Percentiles rank a stretch among this genome's conserved stretches.
Evolutionary conservation across 805 yeast genomes (phyloP).

Genomic region (Starmerella bombicola): DNA sequence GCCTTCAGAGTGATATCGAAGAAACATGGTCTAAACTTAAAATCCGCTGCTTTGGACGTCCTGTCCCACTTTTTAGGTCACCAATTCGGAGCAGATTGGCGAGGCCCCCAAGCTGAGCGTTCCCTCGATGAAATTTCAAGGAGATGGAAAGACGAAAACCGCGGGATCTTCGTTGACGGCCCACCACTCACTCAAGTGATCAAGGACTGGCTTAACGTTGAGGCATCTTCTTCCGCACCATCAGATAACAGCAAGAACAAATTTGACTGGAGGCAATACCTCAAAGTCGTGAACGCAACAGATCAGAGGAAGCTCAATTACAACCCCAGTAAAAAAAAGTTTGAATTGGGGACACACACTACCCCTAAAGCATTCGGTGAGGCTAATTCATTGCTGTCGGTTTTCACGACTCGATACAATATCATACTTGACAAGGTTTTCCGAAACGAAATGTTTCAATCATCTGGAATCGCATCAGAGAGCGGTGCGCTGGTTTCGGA

Average conservation of each 20-base stretch:
- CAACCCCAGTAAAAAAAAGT: conserved; percentile 41
- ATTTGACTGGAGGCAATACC: conserved; percentile 62
- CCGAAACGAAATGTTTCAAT: conserved; percentile 63
- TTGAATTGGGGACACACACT: conserved; percentile 28
- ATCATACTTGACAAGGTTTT: conserved; percentile 57
- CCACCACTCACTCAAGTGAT: conserved; percentile 52
- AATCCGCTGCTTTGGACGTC: conserved; percentile 65
- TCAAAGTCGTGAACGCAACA: conserved; percentile 49
- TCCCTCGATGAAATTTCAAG: conserved; percentile 67
- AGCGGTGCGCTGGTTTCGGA: background rate
- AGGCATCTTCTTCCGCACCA: conserved; percentile 4
- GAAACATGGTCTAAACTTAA: conserved; percentile 81
- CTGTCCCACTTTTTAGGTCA: conserved; percentile 67
- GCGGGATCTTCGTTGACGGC: conserved; percentile 77
- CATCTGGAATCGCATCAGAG: conserved; percentile 9
- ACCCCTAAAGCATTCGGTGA: conserved; percentile 10
- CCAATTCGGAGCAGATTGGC: conserved; percentile 79
- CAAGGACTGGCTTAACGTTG: conserved; percentile 37
- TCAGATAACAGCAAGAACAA: background rate
- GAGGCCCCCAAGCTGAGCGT: conserved; percentile 47
- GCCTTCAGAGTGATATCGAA: conserved; percentile 85
- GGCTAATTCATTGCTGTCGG: conserved; percentile 17
- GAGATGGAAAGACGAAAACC: conserved; percentile 78
- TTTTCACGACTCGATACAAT: conserved; percentile 40
- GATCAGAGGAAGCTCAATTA: conserved; percentile 33